A percentile compares a stretch with the other conserved stretches of the same genome.
These are phyloP conservation scores for Tuber microsphaerosporum DNA, from an alignment of 495 filamentous ascomycete genomes.

Conservation along the genomic window DNA sequence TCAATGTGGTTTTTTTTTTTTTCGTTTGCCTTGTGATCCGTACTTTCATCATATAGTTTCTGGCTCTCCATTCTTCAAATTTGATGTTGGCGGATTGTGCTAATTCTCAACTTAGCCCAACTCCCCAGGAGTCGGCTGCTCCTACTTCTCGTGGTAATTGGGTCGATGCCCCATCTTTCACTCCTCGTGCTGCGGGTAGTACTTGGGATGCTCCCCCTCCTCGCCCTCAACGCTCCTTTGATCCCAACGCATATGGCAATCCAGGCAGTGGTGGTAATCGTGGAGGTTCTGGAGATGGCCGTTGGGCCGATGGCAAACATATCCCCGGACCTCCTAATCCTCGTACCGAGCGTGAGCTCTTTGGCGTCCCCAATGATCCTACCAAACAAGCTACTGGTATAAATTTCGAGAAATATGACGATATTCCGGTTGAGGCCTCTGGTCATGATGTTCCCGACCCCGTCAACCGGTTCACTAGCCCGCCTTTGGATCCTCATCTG, in stretches of 20 bases:
- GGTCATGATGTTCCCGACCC: slow-evolving; percentile 91
- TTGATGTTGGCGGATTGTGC: slow-evolving; percentile 13
- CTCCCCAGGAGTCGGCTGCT: slow-evolving; percentile 53
- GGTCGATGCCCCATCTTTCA: slow-evolving; percentile 66
- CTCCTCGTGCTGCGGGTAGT: slow-evolving; percentile 47
- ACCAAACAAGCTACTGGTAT: slow-evolving; percentile 93
- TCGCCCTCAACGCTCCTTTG: slow-evolving; percentile 34
- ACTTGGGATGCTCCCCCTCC: slow-evolving; percentile 38
- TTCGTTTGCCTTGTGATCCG: slow-evolving; percentile 14
- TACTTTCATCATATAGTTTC: slow-evolving; percentile 7
- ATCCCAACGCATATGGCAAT: slow-evolving; percentile 32
- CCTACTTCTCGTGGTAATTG: slow-evolving; percentile 46
- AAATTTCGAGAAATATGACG: slow-evolving; percentile 99
- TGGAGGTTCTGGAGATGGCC: slow-evolving; percentile 67
- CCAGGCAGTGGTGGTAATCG: slow-evolving; percentile 32
- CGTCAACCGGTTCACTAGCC: slow-evolving; percentile 80
- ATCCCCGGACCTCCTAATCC: slow-evolving; percentile 79
- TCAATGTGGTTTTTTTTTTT: slow-evolving; percentile 17
- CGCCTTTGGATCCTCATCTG: slow-evolving; percentile 86
- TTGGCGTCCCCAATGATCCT: slow-evolving; percentile 86
- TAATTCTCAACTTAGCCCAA: slow-evolving; percentile 10
- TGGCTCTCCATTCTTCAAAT: slow-evolving; percentile 10
- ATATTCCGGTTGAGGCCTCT: slow-evolving; percentile 96
- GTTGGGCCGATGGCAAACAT: slow-evolving; percentile 96
- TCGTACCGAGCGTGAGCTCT: slow-evolving; percentile 88